These are phyloP conservation scores for Geoglossum cookeanum DNA, from an alignment of 2,329 filamentous ascomycete genomes.

Conservation along the genomic window DNA sequence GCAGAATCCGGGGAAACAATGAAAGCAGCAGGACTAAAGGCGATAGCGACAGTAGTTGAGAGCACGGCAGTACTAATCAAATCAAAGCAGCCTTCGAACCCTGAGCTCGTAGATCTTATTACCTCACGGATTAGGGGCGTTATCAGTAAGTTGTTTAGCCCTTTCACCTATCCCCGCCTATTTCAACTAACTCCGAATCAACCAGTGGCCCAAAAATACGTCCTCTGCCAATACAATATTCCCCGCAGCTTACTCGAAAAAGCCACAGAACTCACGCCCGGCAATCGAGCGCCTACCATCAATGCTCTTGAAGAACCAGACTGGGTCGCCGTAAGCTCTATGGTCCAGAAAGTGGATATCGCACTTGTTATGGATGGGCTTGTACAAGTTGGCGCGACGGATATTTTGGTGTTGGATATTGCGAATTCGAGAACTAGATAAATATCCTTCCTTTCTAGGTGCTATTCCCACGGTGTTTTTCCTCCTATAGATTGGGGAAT, in stretches of 20 bases:
- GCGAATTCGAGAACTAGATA: constrained; percentile 48
- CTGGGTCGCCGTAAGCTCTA: constrained; percentile 87
- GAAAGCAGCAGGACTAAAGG: constrained; percentile 82
- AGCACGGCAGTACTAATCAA: constrained; percentile 83
- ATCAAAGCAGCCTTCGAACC: constrained; percentile 65
- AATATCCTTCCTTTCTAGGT: not conserved
- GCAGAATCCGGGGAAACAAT: constrained; percentile 95
- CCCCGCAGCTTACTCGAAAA: constrained; percentile 45
- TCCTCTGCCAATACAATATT: constrained; percentile 94
- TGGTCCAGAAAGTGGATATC: constrained; percentile 80
- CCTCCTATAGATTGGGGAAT: not conserved
- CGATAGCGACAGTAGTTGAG: constrained; percentile 83
- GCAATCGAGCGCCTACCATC: constrained; percentile 81
- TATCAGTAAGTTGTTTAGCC: constrained; percentile 44
- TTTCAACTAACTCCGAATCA: not conserved
- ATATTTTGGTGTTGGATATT: constrained; percentile 72
- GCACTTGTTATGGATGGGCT: constrained; percentile 76
- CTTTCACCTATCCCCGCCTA: too few species aligned
- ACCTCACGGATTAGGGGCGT: constrained; percentile 76
- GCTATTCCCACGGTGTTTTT: not conserved
- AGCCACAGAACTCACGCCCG: constrained; percentile 67
- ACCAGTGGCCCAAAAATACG: constrained; percentile 66
- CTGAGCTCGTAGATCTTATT: constrained; percentile 65
- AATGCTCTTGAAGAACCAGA: constrained; percentile 73
- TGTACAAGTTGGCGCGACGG: constrained; percentile 54